Base-by-base conservation (phyloP, 306 rosid genomes). In the Trifolium subterraneum region DNA sequence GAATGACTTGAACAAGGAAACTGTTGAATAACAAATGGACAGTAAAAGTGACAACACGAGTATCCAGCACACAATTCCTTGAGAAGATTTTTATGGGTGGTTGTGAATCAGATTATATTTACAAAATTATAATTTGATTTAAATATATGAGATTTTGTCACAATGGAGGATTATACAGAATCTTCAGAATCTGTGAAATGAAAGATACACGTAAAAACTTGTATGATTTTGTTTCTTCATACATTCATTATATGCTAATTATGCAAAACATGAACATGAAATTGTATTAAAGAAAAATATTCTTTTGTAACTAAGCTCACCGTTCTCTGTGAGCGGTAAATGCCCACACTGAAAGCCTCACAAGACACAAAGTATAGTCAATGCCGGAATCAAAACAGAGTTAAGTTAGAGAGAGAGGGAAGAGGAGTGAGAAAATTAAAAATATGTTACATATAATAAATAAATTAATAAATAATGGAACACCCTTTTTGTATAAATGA, bases 121-220 rank as follows among this genome's bases (percentile, higher is more conserved):
- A 47, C 41, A 18, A n/a, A 41, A 77, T 62, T 50, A 78, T 56
- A 69, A 79, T 72, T 74, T 59, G 50, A 42, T 55, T 80, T 85
- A 36, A 84, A 68, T 47, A 79, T 42, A 74, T 44, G 59, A 62
- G 82, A 85, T 84, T 80, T 67, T 81, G 59, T 77, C 66, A 59
- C 80, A 76, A 73, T 52, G 42, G 29, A 27, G 8, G 6, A 23
- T 27, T 45, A 75, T 81, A 73, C 62, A 80, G 69, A 73, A 72
- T 86, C 78, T 71, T 7, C 42, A 84, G 50, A 85, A 86, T 88
- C 89, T 84, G 29, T 80, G 75, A 75, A 70, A 82, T 39, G 80
- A 78, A 70, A 68, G 76, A 82, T 60, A 31, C 64, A 71, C 36
- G 59, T 66, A 71, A 79, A 68, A 74, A 39, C 74, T 38, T 80